phyloP scores from a whole-genome alignment of 768 basidiomycete genomes.

The Fomitopsis serialis region DNA sequence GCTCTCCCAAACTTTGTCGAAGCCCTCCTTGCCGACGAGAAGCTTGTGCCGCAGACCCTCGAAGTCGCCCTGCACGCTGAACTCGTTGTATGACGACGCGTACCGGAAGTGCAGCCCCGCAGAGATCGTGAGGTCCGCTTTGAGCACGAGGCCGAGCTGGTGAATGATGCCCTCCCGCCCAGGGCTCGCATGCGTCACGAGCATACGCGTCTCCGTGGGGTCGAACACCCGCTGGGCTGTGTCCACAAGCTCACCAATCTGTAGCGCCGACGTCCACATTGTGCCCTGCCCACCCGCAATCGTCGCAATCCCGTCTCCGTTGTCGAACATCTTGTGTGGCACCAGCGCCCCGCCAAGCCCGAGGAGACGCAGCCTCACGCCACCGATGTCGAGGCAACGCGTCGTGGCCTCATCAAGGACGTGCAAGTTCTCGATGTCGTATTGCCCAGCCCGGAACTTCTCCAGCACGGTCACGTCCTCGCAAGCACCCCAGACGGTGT shows the following conservation, averaged over 20 bases:
- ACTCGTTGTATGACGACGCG: slow-evolving; percentile 94
- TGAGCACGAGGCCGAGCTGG: slow-evolving; percentile 84
- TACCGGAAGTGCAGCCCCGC: slow-evolving; percentile 98
- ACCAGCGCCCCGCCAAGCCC: slow-evolving; percentile 95
- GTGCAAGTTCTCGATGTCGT: slow-evolving; percentile 84
- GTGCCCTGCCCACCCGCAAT: slow-evolving; percentile 98
- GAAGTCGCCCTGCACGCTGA: slow-evolving; percentile 85
- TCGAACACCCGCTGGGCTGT: slow-evolving; percentile 95
- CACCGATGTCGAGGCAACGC: slow-evolving; percentile 84
- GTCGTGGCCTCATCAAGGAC: slow-evolving; percentile 96
- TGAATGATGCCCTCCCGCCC: slow-evolving; percentile 91
- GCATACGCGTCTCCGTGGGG: slow-evolving; percentile 86
- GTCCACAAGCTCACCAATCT: slow-evolving; percentile 97
- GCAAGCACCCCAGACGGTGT: slow-evolving; percentile 95
- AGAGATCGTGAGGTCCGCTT: slow-evolving; percentile 91
- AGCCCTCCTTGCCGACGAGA: slow-evolving; percentile 67
- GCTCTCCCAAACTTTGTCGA: slow-evolving; percentile 92
- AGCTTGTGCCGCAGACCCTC: slow-evolving; percentile 86
- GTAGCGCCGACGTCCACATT: slow-evolving; percentile 97
- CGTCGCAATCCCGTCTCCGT: slow-evolving; percentile 91
- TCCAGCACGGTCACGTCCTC: slow-evolving; percentile 93
- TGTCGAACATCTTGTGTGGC: slow-evolving; percentile 91
- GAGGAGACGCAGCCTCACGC: slow-evolving; percentile 89
- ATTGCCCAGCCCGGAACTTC: slow-evolving; percentile 81
- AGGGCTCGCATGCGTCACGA: slow-evolving; percentile 88